Evolutionary conservation across 1,284 basidiomycete genomes (phyloP).

Genomic region (Cutaneotrichosporon cavernicola): DNA sequence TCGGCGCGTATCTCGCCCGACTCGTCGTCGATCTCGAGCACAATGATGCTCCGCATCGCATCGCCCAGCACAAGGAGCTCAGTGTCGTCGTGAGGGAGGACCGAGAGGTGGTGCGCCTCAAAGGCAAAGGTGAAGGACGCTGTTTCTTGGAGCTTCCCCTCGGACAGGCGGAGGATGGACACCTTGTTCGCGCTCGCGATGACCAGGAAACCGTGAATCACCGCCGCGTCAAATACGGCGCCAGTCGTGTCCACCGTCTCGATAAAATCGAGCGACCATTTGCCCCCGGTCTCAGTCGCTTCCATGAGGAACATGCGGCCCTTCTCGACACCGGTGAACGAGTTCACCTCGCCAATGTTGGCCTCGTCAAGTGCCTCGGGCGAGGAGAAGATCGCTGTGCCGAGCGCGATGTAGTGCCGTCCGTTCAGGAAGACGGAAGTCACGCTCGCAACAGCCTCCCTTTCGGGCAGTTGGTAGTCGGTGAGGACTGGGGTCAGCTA

Average conservation of each 20-base stretch:
- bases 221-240: conserved; percentile 17
- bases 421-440: conserved; percentile 35
- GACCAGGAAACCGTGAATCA: conserved; percentile 55
- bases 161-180: conserved; percentile 30
- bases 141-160: conserved; percentile 53
- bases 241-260: conserved; percentile 28
- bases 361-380: conserved; percentile 37
- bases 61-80: conserved; percentile 68
- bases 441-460: conserved; percentile 40
- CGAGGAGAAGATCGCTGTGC: conserved; percentile 41
- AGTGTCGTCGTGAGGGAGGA: conserved; percentile 35
- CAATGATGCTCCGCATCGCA: conserved; percentile 74
- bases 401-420: conserved; percentile 42
- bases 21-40: conserved; percentile 60
- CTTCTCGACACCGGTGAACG: conserved; percentile 30
- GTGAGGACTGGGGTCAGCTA: conserved; percentile 31
- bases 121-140: conserved; percentile 77
- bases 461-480: conserved; percentile 27
- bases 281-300: conserved; percentile 6
- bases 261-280: conserved; percentile 31
- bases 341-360: conserved; percentile 27
- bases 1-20: conserved; percentile 60
- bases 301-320: conserved; percentile 46
- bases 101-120: conserved; percentile 62
- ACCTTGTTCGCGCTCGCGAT: conserved; percentile 68